Conservation (phyloP, 192 early-diverging fungal genomes). For the Podila minutissima region DNA sequence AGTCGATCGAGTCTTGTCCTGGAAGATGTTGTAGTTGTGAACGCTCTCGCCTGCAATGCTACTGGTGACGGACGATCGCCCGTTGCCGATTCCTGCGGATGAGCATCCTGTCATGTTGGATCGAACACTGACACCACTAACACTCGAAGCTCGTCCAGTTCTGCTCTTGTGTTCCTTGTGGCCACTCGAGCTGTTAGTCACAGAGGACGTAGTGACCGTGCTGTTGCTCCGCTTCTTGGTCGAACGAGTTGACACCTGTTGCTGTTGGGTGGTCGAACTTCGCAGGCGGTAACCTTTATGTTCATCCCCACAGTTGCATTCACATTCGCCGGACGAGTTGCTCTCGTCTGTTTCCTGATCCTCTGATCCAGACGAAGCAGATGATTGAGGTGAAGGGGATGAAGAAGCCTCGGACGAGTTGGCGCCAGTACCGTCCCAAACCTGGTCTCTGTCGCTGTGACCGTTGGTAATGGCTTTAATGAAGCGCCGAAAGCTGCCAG, state of each 20-base stretch:
- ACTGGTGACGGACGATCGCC: constrained; percentile 17
- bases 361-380: neutral
- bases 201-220: constrained; percentile 13
- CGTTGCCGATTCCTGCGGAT: neutral
- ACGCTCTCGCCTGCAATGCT: constrained; percentile 28
- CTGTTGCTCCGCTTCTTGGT: constrained; percentile 34
- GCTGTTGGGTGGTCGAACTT: neutral
- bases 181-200: neutral
- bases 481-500: neutral
- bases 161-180: constrained; percentile 5
- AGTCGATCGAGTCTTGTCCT: neutral
- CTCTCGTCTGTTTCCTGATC: constrained; percentile 23
- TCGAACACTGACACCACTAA: neutral
- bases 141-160: constrained; percentile 4
- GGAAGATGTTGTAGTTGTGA: neutral
- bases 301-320: constrained; percentile 17
- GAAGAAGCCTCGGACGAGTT: no score
- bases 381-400: neutral
- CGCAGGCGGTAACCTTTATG: neutral
- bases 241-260: neutral
- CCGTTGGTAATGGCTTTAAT: constrained; percentile 7
- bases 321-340: constrained; percentile 26
- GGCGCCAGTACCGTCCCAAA: no score
- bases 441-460: neutral
- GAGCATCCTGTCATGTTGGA: neutral